These are phyloP conservation scores for Calocera viscosa DNA, from an alignment of 768 basidiomycete genomes.

Conservation along the genomic window DNA sequence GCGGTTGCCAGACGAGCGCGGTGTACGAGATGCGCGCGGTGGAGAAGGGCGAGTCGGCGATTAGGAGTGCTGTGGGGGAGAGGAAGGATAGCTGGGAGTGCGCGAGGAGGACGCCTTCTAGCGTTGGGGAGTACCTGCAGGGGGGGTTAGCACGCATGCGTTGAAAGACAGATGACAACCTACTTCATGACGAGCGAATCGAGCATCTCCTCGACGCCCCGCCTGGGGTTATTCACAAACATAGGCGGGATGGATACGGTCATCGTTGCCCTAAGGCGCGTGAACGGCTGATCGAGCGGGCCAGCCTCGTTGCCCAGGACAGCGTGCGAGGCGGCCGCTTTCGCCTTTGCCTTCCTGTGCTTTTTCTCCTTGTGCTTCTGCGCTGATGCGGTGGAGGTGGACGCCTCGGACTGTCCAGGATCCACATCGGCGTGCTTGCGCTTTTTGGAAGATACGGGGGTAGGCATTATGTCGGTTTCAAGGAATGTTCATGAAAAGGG, in stretches of 20 bases:
- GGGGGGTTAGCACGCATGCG: neutral
- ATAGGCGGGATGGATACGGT: slow-evolving; percentile 67
- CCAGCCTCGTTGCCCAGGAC: slow-evolving; percentile 19
- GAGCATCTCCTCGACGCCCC: slow-evolving; percentile 75
- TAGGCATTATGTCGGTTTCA: neutral
- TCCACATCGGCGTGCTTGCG: slow-evolving; percentile 36
- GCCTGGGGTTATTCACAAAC: slow-evolving; percentile 57
- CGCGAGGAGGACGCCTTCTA: slow-evolving; percentile 74
- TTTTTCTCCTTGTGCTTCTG: slow-evolving; percentile 23
- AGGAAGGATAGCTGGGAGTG: slow-evolving; percentile 68
- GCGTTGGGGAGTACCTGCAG: slow-evolving; percentile 77
- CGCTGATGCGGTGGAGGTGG: slow-evolving; percentile 1
- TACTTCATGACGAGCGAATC: slow-evolving; percentile 95
- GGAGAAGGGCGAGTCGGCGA: slow-evolving; percentile 75
- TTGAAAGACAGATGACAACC: slow-evolving; percentile 20
- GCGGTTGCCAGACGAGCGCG: slow-evolving; percentile 80
- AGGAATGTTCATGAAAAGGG: neutral
- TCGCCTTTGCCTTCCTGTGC: slow-evolving; percentile 24
- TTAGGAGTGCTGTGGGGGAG: slow-evolving; percentile 50
- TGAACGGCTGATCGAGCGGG: slow-evolving; percentile 38
- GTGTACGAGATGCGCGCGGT: slow-evolving; percentile 65
- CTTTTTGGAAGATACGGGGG: slow-evolving; percentile 31
- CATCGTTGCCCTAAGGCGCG: slow-evolving; percentile 50
- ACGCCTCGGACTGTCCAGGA: neutral
- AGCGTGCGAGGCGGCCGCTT: slow-evolving; percentile 13